Base-by-base conservation (phyloP, 257 asterid genomes). In the Euphrasia confusa region DNA sequence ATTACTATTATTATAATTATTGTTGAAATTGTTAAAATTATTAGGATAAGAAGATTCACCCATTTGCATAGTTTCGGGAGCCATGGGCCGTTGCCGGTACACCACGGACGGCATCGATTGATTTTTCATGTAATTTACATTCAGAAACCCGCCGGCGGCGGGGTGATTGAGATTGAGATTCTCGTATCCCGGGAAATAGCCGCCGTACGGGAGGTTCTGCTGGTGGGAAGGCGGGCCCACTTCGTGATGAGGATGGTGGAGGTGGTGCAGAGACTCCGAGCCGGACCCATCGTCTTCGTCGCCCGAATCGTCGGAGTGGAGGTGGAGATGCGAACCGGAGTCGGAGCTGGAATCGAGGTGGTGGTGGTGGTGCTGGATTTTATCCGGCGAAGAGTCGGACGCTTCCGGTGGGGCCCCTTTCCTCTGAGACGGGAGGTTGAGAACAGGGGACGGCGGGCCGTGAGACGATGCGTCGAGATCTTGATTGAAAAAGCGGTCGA, bases 261-360 rank as follows among this genome's bases (percentile, higher is more conserved):
- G 5, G 17, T 45, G 52, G 21, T 78, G 96, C 64, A 81, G 70
- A 24, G 89, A 75, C 9, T 78, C 90, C 0, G 78, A 67, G 33
- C 61, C 86, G 17, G 89, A 76, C 58, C 63, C 78, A 4, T 78
- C 81, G 1, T 73, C 86, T 0, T 80, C 96, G 92, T 80, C 96
- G 0, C 73, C 89, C 13, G 80, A 71, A 27, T 74, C 81, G 9
- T 79, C 97, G 5, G 94, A 78, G 71, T 76, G 91, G 64, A 85
- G 80, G 74, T 82, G 78, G 24, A 89, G 86, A 71, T 89, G 99
- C 21, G 99, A 82, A 58, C 78, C 78, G 8, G 97, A 92, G 69
- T 68, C 80, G 9, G 83, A 82, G 32, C 68, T 81, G 35, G 27
- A 49, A 6, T 49, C 26, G 55, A 15, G 26, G 55, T 49, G 55